A percentile compares a stretch with the other conserved stretches of the same genome.
Conservation (phyloP, 169 alveolate genomes). For the Plasmodium relictum region DNA sequence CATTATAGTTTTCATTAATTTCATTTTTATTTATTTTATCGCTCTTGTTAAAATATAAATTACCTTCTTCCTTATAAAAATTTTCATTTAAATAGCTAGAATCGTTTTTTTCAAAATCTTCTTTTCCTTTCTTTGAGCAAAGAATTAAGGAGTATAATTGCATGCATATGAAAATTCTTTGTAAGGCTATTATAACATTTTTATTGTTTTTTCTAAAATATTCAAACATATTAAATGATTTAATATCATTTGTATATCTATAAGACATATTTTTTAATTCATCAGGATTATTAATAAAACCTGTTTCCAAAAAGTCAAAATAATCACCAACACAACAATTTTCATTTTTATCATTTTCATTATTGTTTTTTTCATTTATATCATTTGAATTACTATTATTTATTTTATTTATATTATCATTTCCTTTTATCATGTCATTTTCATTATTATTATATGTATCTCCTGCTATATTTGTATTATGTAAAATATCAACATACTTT, state of each 20-base stretch:
- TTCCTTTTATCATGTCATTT: not conserved
- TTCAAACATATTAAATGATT: conserved; percentile 69
- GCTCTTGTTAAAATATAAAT: not conserved
- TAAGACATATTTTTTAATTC: conserved; percentile 54
- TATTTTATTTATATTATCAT: not conserved
- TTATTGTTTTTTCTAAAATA: conserved; percentile 71
- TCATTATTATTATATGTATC: not conserved
- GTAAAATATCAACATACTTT: not conserved
- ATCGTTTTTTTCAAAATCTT: conserved; percentile 30
- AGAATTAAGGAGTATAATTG: conserved; percentile 56
- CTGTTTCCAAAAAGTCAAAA: conserved; percentile 14
- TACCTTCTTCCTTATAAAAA: conserved; percentile 50
- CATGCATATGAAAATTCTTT: conserved; percentile 71
- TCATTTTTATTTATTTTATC: conserved; percentile 1
- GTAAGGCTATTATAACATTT: conserved; percentile 68
- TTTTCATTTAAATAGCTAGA: conserved; percentile 7
- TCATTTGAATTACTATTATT: not conserved
- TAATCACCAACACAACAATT: conserved; percentile 21
- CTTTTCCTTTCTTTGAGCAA: conserved; percentile 62
- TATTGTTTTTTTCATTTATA: not conserved
- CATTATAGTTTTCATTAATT: not conserved
- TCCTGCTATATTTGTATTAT: not conserved
- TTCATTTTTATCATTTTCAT: not conserved
- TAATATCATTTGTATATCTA: conserved; percentile 34
- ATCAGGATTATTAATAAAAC: conserved; percentile 39